Base-by-base conservation (phyloP, 345 rosid species). In the Ceriops zippeliana region DNA sequence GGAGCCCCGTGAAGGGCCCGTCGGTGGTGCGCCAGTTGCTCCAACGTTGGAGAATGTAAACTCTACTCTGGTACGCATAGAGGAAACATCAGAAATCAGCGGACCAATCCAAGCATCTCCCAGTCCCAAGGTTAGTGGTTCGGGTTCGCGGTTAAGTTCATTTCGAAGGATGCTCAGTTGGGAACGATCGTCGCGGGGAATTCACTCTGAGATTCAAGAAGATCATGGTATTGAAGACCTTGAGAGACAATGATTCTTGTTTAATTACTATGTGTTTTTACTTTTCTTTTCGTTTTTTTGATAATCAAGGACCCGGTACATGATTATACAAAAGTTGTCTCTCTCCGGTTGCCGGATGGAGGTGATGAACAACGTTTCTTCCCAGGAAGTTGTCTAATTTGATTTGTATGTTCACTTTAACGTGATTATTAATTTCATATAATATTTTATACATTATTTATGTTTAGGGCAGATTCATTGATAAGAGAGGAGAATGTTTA, bases 1-100 rank as follows among this genome's bases (percentile, higher is more conserved):
- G 1, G 86, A 79, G 74, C 80, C 85, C 6, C 74, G 73, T 5
- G 73, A 61, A 49, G 74, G 54, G 71, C 75, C 64, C 37, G 71
- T 24, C 6, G 52, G 10, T 13, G 51, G 70, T 27, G 28, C n/a
- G 17, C 5, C 37, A 3, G n/a, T 49, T 5, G 72, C 63, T 42
- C 60, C 60, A n/a, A 27, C 67, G n/a, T 22, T 72, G 28, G 65
- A 31, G 60, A 16, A 6, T 15, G 49, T 35, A 26, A 27, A n/a
- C 28, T 57, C 54, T 34, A 46, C 30, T 5, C 13, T 11, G 51
- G 24, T 51, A 13, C 31, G 30, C 16, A n/a, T 21, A 15, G 74
- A 69, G 60, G 73, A 69, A 7, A 22, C 52, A 0, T 60, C 71
- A 4, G 62, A 52, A 42, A 13, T 42, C 49, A 42, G 49, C 15